Conservation (phyloP, 176 grass and related monocot genomes). For the Carex pumila region DNA sequence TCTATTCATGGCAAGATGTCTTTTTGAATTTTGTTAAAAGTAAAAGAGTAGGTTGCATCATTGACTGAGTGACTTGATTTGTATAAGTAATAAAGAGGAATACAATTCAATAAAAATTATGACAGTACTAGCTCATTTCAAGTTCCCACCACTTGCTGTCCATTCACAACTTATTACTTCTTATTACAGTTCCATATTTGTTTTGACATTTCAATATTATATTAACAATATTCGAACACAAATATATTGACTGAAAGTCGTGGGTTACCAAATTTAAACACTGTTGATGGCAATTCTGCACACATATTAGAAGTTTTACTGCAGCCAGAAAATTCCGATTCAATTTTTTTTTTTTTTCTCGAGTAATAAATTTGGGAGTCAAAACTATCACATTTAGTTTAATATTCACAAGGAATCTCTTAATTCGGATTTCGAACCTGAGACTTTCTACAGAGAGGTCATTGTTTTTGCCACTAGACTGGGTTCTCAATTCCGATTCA, state of each 20-base stretch:
- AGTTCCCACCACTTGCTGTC: not conserved
- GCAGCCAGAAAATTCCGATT: not conserved
- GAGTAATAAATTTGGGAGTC: too few relatives aligned
- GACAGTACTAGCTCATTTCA: too few relatives aligned
- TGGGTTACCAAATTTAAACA: not conserved
- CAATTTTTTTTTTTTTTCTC: too few relatives aligned
- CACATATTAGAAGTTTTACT: not conserved
- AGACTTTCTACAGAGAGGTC: too few relatives aligned
- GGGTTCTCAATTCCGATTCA: not conserved
- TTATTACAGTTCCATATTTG: not conserved
- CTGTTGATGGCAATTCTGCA: not conserved
- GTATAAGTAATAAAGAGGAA: not conserved
- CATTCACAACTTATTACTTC: not conserved
- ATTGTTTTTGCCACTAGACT: too few relatives aligned
- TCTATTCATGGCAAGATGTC: not conserved
- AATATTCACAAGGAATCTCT: too few relatives aligned
- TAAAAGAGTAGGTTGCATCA: conserved; percentile 7
- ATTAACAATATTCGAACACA: not conserved
- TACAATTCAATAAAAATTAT: not conserved
- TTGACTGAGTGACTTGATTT: not conserved
- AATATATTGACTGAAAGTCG: not conserved
- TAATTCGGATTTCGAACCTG: too few relatives aligned
- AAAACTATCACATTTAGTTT: too few relatives aligned
- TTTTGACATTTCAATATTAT: not conserved
- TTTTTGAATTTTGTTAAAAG: not conserved